A percentile compares a stretch with the other conserved stretches of the same genome.
Conservation (phyloP, 768 basidiomycete species). For the Xerocomus spinulosus region DNA sequence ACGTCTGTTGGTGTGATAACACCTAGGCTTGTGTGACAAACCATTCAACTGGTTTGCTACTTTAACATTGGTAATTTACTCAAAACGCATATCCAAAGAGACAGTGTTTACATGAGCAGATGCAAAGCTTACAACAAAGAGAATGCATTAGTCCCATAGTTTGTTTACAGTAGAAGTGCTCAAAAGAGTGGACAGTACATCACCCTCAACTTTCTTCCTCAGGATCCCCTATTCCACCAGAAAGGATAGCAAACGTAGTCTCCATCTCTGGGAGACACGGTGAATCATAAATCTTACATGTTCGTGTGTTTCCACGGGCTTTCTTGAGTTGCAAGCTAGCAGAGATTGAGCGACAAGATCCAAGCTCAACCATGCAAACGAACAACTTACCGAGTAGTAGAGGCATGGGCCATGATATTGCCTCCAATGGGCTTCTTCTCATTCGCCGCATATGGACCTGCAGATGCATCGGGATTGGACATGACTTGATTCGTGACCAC, state of each 20-base stretch:
- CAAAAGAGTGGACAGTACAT: neutral
- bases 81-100: neutral
- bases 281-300: constrained; percentile 97
- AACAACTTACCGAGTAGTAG: constrained; percentile 82
- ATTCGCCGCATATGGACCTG: constrained; percentile 81
- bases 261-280: constrained; percentile 97
- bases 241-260: constrained; percentile 89
- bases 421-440: constrained; percentile 99
- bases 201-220: constrained; percentile 67
- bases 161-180: constrained; percentile 6
- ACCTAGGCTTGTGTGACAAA: neutral
- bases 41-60: constrained; percentile 52
- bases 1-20: constrained; percentile 64
- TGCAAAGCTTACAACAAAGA: constrained; percentile 9
- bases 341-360: constrained; percentile 5
- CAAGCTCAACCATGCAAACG: neutral
- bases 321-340: constrained; percentile 85
- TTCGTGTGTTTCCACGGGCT: constrained; percentile 83
- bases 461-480: constrained; percentile 95
- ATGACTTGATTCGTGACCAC: constrained; percentile 98
- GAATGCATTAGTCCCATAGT: constrained; percentile 7
- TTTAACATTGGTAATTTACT: constrained; percentile 14
- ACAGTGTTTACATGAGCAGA: neutral
- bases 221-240: constrained; percentile 90
- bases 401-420: constrained; percentile 98